phyloP scores from a whole-genome alignment of 2,329 filamentous ascomycete genomes.

The Stemphylium beticola region DNA sequence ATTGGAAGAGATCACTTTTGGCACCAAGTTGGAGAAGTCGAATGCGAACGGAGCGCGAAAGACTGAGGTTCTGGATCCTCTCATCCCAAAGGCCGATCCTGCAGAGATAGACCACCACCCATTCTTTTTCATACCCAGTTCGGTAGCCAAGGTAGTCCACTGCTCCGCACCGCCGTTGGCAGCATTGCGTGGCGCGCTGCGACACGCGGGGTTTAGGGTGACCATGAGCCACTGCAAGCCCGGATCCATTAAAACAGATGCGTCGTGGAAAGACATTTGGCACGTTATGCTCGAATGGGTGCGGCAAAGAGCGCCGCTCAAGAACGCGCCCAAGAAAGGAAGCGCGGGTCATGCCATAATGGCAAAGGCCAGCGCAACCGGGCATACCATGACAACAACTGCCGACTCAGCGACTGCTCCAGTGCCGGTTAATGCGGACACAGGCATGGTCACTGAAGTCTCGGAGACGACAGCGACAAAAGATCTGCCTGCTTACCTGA shows the following conservation, averaged over 20 bases:
- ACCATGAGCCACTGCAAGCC: constrained; percentile 88
- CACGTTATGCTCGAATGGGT: constrained; percentile 93
- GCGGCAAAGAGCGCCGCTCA: constrained; percentile 78
- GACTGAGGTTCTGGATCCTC: constrained; percentile 43
- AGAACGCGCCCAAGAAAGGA: constrained; percentile 72
- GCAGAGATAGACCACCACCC: constrained; percentile 71
- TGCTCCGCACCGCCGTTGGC: constrained; percentile 81
- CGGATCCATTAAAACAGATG: constrained; percentile 91
- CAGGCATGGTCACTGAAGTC: constrained; percentile 3
- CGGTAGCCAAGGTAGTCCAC: constrained; percentile 77
- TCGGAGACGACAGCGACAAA: constrained; percentile 3
- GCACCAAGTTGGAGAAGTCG: constrained; percentile 24
- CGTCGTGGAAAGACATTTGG: constrained; percentile 89
- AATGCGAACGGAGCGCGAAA: constrained; percentile 24
- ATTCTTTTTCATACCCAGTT: constrained; percentile 83
- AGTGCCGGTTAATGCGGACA: background rate
- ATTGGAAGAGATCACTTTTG: constrained; percentile 70
- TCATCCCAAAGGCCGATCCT: constrained; percentile 46
- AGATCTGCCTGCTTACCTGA: constrained; percentile 32
- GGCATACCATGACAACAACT: constrained; percentile 8
- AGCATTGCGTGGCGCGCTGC: constrained; percentile 79
- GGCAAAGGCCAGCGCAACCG: constrained; percentile 27
- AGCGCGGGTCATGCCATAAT: constrained; percentile 73
- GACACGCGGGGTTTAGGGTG: constrained; percentile 79
- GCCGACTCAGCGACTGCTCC: constrained; percentile 7